Percentiles rank a stretch among this genome's conserved stretches.
Evolutionary conservation across 345 rosid genomes (phyloP).

Genomic region (Hibiscus mutabilis): DNA sequence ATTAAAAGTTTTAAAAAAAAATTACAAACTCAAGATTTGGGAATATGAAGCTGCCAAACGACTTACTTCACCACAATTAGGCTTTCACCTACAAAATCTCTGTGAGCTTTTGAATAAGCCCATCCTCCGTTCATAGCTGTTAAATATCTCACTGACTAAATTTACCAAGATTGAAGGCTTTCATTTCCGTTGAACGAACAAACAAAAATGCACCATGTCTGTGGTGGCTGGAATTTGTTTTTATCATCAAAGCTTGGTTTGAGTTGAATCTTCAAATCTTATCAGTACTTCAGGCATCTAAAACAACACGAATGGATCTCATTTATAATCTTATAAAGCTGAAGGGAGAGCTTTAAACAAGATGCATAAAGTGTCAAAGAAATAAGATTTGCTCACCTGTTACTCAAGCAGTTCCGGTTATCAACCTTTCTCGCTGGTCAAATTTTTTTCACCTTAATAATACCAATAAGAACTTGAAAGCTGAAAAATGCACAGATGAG

Average conservation of each 20-base stretch:
- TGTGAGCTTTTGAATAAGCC: slow-evolving; percentile 3
- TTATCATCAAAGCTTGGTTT: no score
- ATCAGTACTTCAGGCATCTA: no score
- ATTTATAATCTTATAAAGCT: neutral
- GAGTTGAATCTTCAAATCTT: neutral
- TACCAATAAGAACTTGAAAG: slow-evolving; percentile 57
- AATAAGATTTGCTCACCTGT: slow-evolving; percentile 24
- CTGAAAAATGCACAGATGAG: slow-evolving; percentile 61
- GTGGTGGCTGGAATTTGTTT: neutral
- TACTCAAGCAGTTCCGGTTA: slow-evolving; percentile 82
- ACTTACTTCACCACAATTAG: neutral
- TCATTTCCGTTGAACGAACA: no score
- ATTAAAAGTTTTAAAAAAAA: neutral
- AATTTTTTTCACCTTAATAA: slow-evolving; percentile 74
- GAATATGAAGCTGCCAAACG: neutral
- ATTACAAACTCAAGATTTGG: neutral
- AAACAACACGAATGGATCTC: no score
- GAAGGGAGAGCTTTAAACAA: neutral
- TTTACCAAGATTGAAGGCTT: neutral
- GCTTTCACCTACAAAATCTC: neutral
- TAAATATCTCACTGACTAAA: neutral
- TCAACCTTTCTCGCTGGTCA: slow-evolving; percentile 75
- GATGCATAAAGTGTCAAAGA: neutral
- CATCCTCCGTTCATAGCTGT: neutral
- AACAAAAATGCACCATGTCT: neutral